Conservation (phyloP, 169 alveolate species). For the Eimeria zaria region DNA sequence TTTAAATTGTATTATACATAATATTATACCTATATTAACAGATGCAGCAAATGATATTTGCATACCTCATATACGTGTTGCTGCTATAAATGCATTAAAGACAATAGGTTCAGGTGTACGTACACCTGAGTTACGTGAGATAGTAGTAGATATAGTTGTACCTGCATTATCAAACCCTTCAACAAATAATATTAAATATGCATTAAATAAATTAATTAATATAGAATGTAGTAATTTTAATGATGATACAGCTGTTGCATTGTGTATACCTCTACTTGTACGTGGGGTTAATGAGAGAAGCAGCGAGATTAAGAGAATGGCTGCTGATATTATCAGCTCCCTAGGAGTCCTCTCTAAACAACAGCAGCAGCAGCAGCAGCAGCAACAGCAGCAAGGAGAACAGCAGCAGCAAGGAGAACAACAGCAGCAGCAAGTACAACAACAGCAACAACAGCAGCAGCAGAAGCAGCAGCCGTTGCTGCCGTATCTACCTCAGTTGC, state of each 20-base stretch:
- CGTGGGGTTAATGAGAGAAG: slow-evolving; percentile 85
- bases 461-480: slow-evolving; percentile 62
- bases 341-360: slow-evolving; percentile 85
- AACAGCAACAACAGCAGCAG: slow-evolving; percentile 85
- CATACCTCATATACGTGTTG: slow-evolving; percentile 13
- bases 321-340: slow-evolving; percentile 87
- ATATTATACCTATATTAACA: slow-evolving; percentile 61
- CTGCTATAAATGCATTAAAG: slow-evolving; percentile 48
- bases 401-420: too few relatives aligned
- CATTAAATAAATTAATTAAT: slow-evolving; percentile 81
- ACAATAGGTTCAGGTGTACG: slow-evolving; percentile 30
- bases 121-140: slow-evolving; percentile 67
- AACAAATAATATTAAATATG: slow-evolving; percentile 48
- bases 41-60: slow-evolving; percentile 79
- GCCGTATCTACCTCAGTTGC: slow-evolving; percentile 85
- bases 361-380: slow-evolving; percentile 85
- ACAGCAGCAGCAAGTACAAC: too few relatives aligned
- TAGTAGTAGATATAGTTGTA: slow-evolving; percentile 10
- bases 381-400: slow-evolving; percentile 83
- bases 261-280: slow-evolving; percentile 83
- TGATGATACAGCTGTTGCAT: slow-evolving; percentile 80
- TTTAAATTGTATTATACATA: slow-evolving; percentile 81
- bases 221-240: slow-evolving; percentile 73
- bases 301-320: slow-evolving; percentile 86
- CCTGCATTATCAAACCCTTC: slow-evolving; percentile 56